Conservation (phyloP, 2,329 filamentous ascomycete genomes). For the Penicillium fuscoglaucum region DNA sequence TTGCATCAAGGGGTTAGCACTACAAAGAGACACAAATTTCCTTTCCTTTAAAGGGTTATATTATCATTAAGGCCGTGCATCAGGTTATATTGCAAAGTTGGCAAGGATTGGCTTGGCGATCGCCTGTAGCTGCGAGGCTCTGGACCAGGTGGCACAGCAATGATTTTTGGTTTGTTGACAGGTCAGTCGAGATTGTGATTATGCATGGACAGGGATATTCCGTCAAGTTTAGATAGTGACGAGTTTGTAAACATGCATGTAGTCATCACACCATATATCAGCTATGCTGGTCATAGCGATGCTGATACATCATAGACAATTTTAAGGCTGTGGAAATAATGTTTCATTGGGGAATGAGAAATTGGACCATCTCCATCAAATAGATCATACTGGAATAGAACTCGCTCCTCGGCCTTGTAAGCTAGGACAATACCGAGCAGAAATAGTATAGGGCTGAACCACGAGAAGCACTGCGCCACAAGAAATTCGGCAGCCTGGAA, state of each 20-base stretch:
- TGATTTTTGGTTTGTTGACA: neutral
- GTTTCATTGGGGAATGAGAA: neutral
- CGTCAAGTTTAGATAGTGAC: neutral
- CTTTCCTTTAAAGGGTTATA: neutral
- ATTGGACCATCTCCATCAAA: neutral
- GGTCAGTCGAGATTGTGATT: neutral
- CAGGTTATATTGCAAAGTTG: neutral
- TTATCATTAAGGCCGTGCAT: neutral
- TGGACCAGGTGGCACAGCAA: neutral
- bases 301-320: neutral
- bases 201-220: constrained; percentile 1
- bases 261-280: neutral
- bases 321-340: neutral
- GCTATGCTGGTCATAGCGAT: neutral
- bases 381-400: neutral
- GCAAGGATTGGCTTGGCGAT: neutral
- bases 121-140: neutral
- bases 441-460: constrained; percentile 6
- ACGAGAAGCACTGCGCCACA: neutral
- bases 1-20: neutral
- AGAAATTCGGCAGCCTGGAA: neutral
- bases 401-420: neutral
- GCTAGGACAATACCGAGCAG: neutral
- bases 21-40: neutral
- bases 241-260: neutral